These are phyloP conservation scores for Verticillium isaacii DNA, from an alignment of 2,329 filamentous ascomycete species.

Conservation along the genomic window DNA sequence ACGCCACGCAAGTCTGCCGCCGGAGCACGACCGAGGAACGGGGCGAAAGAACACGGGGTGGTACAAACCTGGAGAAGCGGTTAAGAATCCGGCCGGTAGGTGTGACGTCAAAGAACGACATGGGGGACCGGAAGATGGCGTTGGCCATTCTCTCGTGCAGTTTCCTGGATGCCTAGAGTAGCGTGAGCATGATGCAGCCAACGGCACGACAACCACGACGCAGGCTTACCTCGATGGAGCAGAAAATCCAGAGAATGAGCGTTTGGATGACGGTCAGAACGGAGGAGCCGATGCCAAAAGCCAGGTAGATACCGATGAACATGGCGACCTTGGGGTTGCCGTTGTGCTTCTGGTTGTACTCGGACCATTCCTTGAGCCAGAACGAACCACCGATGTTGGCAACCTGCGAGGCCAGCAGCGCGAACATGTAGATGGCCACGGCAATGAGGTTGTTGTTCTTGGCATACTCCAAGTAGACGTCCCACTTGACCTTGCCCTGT, in stretches of 20 bases:
- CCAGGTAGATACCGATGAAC: conserved; percentile 94
- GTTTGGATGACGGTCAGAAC: conserved; percentile 86
- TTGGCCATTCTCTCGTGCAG: conserved; percentile 96
- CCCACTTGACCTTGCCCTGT: conserved; percentile 97
- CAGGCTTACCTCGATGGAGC: conserved; percentile 80
- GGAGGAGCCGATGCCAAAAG: conserved; percentile 83
- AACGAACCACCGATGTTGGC: conserved; percentile 78
- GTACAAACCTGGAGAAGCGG: conserved; percentile 78
- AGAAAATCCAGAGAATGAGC: conserved; percentile 97
- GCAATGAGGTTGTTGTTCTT: conserved; percentile 88
- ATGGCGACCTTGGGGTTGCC: conserved; percentile 75
- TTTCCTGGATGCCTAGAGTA: conserved; percentile 75
- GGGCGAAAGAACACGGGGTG: neutral
- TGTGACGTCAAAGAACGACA: conserved; percentile 98
- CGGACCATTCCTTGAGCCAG: conserved; percentile 93
- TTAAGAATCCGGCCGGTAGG: conserved; percentile 95
- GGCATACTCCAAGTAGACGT: conserved; percentile 90
- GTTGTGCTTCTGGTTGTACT: conserved; percentile 64
- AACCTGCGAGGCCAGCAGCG: conserved; percentile 75
- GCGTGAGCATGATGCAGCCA: conserved; percentile 6
- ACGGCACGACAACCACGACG: neutral
- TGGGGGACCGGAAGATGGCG: conserved; percentile 94
- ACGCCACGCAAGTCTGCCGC: neutral
- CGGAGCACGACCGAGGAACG: neutral
- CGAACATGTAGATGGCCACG: conserved; percentile 72